Conservation (phyloP, 176 grass and related monocot genomes). For the Bromus sterilis region DNA sequence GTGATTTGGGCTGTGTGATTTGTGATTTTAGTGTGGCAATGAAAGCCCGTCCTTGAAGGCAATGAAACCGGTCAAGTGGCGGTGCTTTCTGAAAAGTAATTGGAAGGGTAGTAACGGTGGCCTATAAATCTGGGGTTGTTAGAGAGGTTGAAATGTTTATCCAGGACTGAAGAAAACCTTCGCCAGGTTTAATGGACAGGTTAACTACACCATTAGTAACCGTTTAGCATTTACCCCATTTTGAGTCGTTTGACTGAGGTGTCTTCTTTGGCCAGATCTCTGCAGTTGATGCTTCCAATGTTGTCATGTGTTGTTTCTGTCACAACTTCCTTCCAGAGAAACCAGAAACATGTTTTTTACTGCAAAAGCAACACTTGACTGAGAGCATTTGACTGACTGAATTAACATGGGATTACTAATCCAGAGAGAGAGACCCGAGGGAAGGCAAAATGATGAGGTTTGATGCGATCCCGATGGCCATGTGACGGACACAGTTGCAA, state of each 20-base stretch:
- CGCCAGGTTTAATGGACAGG: background rate
- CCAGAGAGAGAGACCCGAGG: background rate
- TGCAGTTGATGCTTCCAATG: background rate
- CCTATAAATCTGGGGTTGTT: background rate
- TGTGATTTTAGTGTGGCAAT: background rate
- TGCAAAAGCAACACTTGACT: background rate
- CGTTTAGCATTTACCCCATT: background rate
- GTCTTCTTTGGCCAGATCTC: background rate
- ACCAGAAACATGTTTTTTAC: background rate
- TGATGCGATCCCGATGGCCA: background rate
- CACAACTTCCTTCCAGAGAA: background rate
- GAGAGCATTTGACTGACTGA: background rate
- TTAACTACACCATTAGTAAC: no score
- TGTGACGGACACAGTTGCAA: slow-evolving; percentile 1
- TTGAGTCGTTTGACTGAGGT: background rate
- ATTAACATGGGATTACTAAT: background rate
- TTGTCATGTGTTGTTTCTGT: background rate
- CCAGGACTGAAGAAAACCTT: background rate
- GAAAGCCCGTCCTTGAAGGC: background rate
- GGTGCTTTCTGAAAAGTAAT: background rate
- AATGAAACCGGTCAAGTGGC: background rate
- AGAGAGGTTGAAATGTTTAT: background rate
- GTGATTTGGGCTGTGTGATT: background rate
- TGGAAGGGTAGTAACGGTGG: no score
- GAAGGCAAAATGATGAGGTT: background rate